Percentiles rank a stretch among this genome's conserved stretches.
Conservation (phyloP, 179 eudicot genomes). For the Carnegiea gigantea region DNA sequence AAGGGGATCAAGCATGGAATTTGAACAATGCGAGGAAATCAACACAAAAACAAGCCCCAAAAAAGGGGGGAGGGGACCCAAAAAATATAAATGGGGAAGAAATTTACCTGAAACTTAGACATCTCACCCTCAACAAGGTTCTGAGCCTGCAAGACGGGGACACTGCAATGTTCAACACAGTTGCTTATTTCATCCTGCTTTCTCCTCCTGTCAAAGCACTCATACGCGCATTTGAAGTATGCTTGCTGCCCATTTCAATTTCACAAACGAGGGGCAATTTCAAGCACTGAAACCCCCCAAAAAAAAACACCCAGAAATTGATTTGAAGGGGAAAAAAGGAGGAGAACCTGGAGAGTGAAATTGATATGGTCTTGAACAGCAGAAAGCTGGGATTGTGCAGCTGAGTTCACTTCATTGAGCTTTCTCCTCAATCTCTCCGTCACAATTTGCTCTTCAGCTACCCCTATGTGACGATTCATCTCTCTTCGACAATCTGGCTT, state of each 20-base stretch:
- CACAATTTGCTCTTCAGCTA: constrained; percentile 72
- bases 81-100: background rate
- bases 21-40: background rate
- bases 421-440: constrained; percentile 79
- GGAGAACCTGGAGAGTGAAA: constrained; percentile 82
- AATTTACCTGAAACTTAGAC: constrained; percentile 79
- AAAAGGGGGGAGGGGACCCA: background rate
- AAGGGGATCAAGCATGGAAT: background rate
- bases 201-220: constrained; percentile 83
- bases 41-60: background rate
- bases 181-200: constrained; percentile 65
- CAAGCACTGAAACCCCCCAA: background rate
- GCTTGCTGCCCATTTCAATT: constrained; percentile 53
- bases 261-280: background rate
- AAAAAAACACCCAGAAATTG: constrained; percentile 4
- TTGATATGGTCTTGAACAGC: constrained; percentile 86
- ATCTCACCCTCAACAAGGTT: constrained; percentile 76
- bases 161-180: constrained; percentile 89
- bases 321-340: no score
- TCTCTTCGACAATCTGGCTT: constrained; percentile 5
- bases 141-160: constrained; percentile 74
- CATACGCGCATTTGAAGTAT: constrained; percentile 83
- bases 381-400: constrained; percentile 84
- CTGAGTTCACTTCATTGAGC: constrained; percentile 72
- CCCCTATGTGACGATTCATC: constrained; percentile 65